Conservation (phyloP, 208 protist genomes). For the Leptomonas seymouri region DNA sequence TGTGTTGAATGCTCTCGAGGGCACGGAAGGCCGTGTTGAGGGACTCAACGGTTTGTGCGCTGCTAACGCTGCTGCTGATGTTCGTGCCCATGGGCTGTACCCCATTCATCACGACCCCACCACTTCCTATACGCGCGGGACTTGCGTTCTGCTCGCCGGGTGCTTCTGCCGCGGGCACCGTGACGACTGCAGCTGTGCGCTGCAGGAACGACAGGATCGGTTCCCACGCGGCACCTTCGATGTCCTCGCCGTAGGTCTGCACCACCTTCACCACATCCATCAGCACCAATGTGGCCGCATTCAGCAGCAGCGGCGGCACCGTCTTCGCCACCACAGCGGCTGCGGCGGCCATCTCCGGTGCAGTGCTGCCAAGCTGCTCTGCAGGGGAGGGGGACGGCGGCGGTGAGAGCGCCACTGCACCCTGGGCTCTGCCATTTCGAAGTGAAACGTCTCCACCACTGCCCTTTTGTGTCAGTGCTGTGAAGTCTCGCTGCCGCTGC, state of each 20-base stretch:
- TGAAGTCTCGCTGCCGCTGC: constrained; percentile 2
- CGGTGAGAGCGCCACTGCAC: background rate
- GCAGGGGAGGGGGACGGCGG: background rate
- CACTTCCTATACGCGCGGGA: background rate
- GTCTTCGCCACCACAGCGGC: constrained; percentile 5
- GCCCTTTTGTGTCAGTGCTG: background rate
- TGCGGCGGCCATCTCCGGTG: constrained; percentile 7
- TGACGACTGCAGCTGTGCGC: constrained; percentile 26
- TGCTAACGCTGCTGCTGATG: constrained; percentile 4
- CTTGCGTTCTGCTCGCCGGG: background rate
- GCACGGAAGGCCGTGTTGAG: constrained; percentile 65
- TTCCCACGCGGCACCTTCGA: constrained; percentile 54
- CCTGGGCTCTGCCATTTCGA: too few relatives aligned
- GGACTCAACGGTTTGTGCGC: constrained; percentile 30
- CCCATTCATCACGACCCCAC: background rate
- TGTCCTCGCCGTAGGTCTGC: constrained; percentile 59
- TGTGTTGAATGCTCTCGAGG: constrained; percentile 78
- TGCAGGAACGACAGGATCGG: constrained; percentile 52
- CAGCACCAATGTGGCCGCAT: constrained; percentile 22
- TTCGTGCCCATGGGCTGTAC: background rate
- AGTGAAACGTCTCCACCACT: too few relatives aligned
- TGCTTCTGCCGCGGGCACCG: background rate
- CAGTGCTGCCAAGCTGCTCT: background rate
- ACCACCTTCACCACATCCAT: constrained; percentile 57
- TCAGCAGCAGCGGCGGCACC: constrained; percentile 20